A percentile compares a stretch with the other conserved stretches of the same genome.
These are phyloP conservation scores for Candida tammaniensis DNA, from an alignment of 805 yeast genomes.

Conservation along the genomic window DNA sequence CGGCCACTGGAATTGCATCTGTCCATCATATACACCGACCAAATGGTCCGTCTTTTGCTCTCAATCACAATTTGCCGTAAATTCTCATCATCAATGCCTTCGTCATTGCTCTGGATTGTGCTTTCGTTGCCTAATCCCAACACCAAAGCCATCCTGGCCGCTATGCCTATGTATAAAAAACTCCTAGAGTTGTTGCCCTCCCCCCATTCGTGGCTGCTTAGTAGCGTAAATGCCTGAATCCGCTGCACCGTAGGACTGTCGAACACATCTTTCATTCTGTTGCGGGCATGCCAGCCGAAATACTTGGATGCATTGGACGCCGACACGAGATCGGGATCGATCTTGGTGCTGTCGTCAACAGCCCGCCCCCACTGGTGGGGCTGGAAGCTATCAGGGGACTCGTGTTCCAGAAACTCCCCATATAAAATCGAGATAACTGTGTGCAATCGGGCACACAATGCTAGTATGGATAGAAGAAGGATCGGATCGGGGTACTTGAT, in stretches of 20 bases:
- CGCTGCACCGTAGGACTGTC: conserved; percentile 37
- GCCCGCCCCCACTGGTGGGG: conserved; percentile 18
- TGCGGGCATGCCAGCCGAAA: conserved; percentile 39
- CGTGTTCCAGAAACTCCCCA: conserved; percentile 28
- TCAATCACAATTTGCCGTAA: conserved; percentile 23
- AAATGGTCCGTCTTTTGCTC: conserved; percentile 33
- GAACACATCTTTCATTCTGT: conserved; percentile 27
- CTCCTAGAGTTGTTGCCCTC: conserved; percentile 36
- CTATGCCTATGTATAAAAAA: conserved; percentile 36
- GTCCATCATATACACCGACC: conserved; percentile 44
- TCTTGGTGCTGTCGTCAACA: conserved; percentile 1
- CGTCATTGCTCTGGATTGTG: background rate
- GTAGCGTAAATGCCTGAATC: conserved; percentile 34
- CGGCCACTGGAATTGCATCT: conserved; percentile 37
- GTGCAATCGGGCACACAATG: conserved; percentile 34
- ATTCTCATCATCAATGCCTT: conserved; percentile 10
- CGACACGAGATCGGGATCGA: background rate
- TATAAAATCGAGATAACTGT: conserved; percentile 27
- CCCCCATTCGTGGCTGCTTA: conserved; percentile 43
- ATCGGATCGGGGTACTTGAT: conserved; percentile 24
- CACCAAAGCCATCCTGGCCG: conserved; percentile 37
- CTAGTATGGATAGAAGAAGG: conserved; percentile 30
- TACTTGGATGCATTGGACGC: conserved; percentile 33
- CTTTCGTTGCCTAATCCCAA: conserved; percentile 27
- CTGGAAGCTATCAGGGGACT: conserved; percentile 22